These are phyloP conservation scores for Naegleria gruberi DNA, from an alignment of 208 protist species.

Conservation along the genomic window DNA sequence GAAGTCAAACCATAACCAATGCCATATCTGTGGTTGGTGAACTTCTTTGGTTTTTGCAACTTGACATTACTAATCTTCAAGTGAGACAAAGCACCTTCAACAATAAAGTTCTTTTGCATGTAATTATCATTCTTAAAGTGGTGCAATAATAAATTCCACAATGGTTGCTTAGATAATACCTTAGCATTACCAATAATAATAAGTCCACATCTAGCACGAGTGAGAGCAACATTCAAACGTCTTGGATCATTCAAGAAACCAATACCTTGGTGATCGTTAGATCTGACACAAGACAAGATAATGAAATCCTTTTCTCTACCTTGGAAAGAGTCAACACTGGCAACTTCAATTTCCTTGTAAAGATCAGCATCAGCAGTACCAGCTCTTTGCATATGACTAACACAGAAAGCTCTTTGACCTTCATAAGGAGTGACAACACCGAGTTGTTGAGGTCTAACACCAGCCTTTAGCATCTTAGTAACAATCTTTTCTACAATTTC, in stretches of 20 bases:
- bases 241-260: constrained; percentile 88
- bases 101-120: constrained; percentile 45
- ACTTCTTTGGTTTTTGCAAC: constrained; percentile 23
- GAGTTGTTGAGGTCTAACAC: constrained; percentile 73
- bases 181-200: constrained; percentile 90
- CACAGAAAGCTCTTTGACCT: constrained; percentile 84
- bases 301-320: constrained; percentile 96
- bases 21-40: constrained; percentile 1
- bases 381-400: constrained; percentile 62
- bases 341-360: constrained; percentile 80
- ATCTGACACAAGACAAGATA: constrained; percentile 91
- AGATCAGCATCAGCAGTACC: constrained; percentile 53
- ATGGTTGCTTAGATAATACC: constrained; percentile 62
- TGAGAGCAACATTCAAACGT: constrained; percentile 93
- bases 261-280: constrained; percentile 84
- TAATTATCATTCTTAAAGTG: constrained; percentile 63
- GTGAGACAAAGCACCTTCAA: constrained; percentile 65
- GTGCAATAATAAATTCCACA: constrained; percentile 75
- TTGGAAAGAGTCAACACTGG: constrained; percentile 88
- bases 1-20: constrained; percentile 2
- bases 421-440: constrained; percentile 97
- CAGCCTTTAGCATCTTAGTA: constrained; percentile 65
- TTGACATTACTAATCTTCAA: constrained; percentile 47
- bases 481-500: constrained; percentile 78
- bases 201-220: constrained; percentile 84